These are phyloP conservation scores for Leccinum fallax DNA, from an alignment of 1,284 basidiomycete genomes.

Conservation along the genomic window DNA sequence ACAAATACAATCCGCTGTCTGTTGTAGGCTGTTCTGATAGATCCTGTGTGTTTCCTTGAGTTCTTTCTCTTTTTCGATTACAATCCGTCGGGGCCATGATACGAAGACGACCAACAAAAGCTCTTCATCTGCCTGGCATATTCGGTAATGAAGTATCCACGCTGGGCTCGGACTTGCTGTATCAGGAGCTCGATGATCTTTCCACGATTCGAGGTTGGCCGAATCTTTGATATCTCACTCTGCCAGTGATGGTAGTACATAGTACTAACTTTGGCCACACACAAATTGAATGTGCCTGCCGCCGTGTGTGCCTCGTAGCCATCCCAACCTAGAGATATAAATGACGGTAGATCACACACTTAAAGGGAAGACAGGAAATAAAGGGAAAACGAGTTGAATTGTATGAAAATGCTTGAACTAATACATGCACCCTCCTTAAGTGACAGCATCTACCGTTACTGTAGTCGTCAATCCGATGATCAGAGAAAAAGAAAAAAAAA, in stretches of 20 bases:
- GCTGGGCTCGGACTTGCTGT: no score
- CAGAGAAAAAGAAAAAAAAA: not conserved
- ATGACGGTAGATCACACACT: not conserved
- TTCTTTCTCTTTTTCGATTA: no score
- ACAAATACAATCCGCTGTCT: constrained; percentile 1
- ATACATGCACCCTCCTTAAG: constrained; percentile 15
- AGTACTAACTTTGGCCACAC: no score
- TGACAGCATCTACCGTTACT: constrained; percentile 5
- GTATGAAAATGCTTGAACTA: constrained; percentile 24
- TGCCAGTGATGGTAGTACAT: no score
- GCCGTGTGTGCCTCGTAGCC: no score
- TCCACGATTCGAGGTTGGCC: no score
- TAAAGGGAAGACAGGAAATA: not conserved
- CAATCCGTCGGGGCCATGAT: not conserved
- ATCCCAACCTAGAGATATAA: not conserved
- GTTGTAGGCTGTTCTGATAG: constrained; percentile 2
- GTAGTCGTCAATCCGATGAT: constrained; percentile 4
- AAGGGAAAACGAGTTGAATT: constrained; percentile 11
- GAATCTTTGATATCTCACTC: no score
- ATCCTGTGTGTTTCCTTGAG: not conserved
- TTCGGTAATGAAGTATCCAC: no score
- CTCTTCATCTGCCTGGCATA: no score
- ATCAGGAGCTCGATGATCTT: no score
- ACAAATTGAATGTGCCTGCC: no score
- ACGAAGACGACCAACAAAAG: no score